Evolutionary conservation across 164 flowering plant species (phyloP), one percentile per base, ranked within the genome.

Genomic region (Nymphaea colorata): DNA sequence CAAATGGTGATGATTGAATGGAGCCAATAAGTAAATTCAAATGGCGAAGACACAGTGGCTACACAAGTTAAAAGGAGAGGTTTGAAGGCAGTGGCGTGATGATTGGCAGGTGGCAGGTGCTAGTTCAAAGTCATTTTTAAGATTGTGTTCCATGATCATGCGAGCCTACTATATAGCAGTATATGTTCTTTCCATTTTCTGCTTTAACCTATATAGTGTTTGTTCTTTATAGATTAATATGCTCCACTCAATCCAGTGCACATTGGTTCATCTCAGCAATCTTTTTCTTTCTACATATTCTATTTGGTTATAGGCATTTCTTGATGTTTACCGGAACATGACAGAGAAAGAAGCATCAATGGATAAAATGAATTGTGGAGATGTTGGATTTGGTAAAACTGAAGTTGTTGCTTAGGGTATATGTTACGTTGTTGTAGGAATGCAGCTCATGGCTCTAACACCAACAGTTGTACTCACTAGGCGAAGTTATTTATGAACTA

Each of bases 331-430:
- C 71, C 85, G 67, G 79, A 97, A 94, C 76, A 78, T 94, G 81
- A 94, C 95, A 6, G 87, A 86, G 83, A 86, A 90, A 77, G 93
- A 86, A 78, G 88, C 97, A 74, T 97, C 98, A 64, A 94, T 94
- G 98, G 98, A 94, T 78, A 79, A 97, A 71, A 75, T 93, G 72
- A 89, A 91, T 51, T 93, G 98, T 76, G 98, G 98, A 68, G 98
- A 93, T 80, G 98, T 91, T 72, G 98, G 98, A 43, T 93, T 93
- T 85, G 98, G 98, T 57, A 93, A 93, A 80, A 93, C 98, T 66
- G 98, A 93, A 78, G 97, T 93, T 79, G 98, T 97, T 11, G 68
- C 89, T 18, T 93, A 97, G 71, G 98, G 97, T 69, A 87, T 93
- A 72, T 79, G 83, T 76, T 88, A 91, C 79, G 96, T 88, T 6